A percentile compares a stretch with the other conserved stretches of the same genome.
Conservation (phyloP, 169 alveolate species). For the Plasmodium relictum region DNA sequence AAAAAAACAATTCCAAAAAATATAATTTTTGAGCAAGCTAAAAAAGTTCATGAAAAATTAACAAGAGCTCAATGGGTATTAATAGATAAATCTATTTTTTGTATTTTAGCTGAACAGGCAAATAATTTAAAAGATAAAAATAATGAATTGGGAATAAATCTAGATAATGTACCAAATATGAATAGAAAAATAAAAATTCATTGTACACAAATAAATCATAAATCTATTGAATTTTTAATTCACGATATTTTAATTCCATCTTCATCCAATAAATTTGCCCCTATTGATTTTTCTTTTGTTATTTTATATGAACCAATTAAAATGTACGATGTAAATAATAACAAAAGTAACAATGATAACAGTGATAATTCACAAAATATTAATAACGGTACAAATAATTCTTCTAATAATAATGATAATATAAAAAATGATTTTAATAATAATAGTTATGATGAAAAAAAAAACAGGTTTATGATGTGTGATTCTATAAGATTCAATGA, state of each 20-base stretch:
- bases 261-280: not conserved
- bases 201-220: constrained; percentile 71
- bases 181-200: constrained; percentile 44
- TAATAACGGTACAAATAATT: not conserved
- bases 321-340: not conserved
- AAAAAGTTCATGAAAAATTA: constrained; percentile 54
- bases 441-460: not conserved
- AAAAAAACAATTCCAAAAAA: constrained; percentile 39
- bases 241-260: constrained; percentile 33
- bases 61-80: constrained; percentile 71
- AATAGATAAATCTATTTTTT: constrained; percentile 74
- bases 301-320: constrained; percentile 35
- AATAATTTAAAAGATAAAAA: constrained; percentile 70
- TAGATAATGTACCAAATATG: not conserved
- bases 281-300: constrained; percentile 57
- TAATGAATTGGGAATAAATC: constrained; percentile 41
- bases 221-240: constrained; percentile 42
- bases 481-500: not conserved
- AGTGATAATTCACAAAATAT: not conserved
- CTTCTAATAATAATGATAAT: not conserved
- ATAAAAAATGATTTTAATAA: not conserved
- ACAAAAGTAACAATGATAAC: not conserved
- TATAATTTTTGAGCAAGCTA: constrained; percentile 60
- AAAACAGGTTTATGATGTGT: not conserved
- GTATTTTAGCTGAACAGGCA: constrained; percentile 71